These are phyloP conservation scores for Cercospora beticola DNA, from an alignment of 2,329 filamentous ascomycete species.

Conservation along the genomic window DNA sequence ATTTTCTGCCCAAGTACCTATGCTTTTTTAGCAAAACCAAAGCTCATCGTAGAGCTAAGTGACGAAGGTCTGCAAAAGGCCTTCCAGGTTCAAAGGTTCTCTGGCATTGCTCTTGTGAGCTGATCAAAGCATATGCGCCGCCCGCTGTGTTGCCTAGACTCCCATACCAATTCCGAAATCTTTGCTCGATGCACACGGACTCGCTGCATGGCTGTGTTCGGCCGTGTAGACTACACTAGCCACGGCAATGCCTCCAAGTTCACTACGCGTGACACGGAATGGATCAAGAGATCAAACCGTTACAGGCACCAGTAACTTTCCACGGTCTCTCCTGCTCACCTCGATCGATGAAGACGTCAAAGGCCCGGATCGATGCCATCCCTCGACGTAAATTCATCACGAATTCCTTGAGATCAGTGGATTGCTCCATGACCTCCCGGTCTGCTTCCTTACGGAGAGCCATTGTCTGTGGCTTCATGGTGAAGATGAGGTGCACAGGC, in stretches of 20 bases:
- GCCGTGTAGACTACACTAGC: too few relatives aligned
- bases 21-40: not conserved
- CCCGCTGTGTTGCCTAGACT: too few relatives aligned
- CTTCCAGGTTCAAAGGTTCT: too few relatives aligned
- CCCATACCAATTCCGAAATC: too few relatives aligned
- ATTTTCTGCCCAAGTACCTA: not conserved
- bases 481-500: not conserved
- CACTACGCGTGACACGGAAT: too few relatives aligned
- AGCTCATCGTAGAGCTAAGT: not conserved
- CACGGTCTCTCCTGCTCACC: not conserved
- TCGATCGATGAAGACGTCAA: not conserved
- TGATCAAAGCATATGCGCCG: too few relatives aligned
- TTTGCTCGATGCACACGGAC: too few relatives aligned
- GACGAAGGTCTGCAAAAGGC: not conserved
- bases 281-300: not conserved
- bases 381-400: not conserved
- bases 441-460: not conserved
- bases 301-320: not conserved
- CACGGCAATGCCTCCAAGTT: too few relatives aligned
- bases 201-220: too few relatives aligned
- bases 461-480: not conserved
- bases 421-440: not conserved
- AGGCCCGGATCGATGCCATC: not conserved
- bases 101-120: too few relatives aligned
- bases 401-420: not conserved